Evolutionary conservation across 2,329 filamentous ascomycete genomes (phyloP), one percentile per base, ranked within the genome.

Genomic region (Colletotrichum sansevieriae): DNA sequence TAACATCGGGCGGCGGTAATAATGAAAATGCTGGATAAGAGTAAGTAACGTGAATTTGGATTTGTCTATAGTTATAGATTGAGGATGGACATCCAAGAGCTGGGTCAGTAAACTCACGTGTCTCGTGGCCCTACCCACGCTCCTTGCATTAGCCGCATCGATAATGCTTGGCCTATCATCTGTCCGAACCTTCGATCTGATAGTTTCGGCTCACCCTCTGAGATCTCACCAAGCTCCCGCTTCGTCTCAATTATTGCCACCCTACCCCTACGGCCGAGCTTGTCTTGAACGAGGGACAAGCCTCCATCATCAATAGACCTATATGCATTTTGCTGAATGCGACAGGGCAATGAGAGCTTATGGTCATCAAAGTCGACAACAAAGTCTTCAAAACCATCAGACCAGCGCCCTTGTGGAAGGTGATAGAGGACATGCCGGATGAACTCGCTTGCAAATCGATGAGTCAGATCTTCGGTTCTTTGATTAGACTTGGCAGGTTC

Each of bases 361-460:
- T 47, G 10, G 18, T 47, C 18, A 47, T 47, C 18, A 9, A 47
- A 47, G 44, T 47, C 44, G 44, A 47, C 10, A 1, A 22, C 44
- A 47, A 47, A 25, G 44, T 47, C 44, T 20, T 47, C 18, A 18
- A 13, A 47, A 4, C 22, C 22, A 4, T 22, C 44, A n/a, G 44
- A 47, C 44, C 18, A 47, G 18, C 25, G 20, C 11, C n/a, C 18
- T 7, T 47, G 10, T 47, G 18, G 44, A 1, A 47, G 44, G 10
- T 47, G 18, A 12, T 22, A 10, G 11, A 47, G 44, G 11, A 22
- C 18, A 47, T 47, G 18, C 44, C 44, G 44, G 44, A 47, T 47
- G 18, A 47, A 47, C 18, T 47, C 44, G 44, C 44, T 47, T 47
- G 44, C 44, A 47, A 47, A 47, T 25, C 44, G 44, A 47, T 47